These are phyloP conservation scores for Eucalyptus regnans DNA, from an alignment of 345 rosid genomes.

Conservation along the genomic window DNA sequence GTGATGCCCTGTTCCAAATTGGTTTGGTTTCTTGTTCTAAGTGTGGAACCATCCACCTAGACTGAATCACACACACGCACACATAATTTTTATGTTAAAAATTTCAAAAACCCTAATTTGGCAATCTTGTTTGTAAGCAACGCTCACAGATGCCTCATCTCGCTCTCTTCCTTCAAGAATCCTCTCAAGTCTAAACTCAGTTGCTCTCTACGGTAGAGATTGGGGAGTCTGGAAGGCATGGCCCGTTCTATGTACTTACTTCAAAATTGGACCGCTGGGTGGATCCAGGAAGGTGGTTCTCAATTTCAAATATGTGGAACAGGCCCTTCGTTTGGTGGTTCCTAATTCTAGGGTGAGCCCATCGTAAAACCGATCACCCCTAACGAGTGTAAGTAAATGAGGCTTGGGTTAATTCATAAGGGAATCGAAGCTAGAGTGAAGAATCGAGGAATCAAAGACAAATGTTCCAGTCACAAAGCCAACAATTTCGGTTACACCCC, in stretches of 20 bases:
- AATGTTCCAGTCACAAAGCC: background rate
- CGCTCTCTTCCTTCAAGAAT: background rate
- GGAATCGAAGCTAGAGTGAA: background rate
- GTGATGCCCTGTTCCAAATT: too few species aligned
- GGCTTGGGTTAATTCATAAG: background rate
- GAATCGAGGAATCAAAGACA: background rate
- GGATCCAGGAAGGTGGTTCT: background rate
- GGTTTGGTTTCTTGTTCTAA: background rate
- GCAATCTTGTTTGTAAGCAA: background rate
- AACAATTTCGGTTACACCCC: background rate
- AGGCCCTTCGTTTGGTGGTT: too few species aligned
- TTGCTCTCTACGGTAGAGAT: background rate
- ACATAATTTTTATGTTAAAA: too few species aligned
- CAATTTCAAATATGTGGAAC: background rate
- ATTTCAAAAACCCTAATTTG: background rate
- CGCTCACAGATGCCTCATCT: rapidly evolving
- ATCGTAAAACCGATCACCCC: too few species aligned
- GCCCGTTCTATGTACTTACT: background rate
- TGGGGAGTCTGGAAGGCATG: background rate
- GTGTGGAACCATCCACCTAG: background rate
- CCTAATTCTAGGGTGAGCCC: too few species aligned
- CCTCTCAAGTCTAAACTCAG: background rate
- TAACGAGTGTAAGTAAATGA: background rate
- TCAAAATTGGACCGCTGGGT: too few species aligned
- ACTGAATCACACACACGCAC: too few species aligned